Evolutionary conservation across 2,329 filamentous ascomycete genomes (phyloP).

Genomic region (Diplodia mutila): DNA sequence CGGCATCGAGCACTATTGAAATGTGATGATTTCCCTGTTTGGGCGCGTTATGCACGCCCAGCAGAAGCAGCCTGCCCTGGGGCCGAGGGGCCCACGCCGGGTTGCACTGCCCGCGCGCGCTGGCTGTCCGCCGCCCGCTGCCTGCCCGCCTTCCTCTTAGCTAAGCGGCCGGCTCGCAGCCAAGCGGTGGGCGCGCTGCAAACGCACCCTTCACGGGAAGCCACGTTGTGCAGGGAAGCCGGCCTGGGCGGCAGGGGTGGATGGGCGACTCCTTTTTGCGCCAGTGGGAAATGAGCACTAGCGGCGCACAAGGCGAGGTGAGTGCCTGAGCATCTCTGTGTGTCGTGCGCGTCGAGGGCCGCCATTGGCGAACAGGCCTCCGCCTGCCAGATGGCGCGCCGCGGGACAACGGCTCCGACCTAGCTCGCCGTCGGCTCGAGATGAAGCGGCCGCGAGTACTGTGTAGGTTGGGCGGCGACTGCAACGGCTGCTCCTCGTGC

Average conservation of each 20-base stretch:
- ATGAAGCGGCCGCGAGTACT: background rate
- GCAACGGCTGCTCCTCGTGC: constrained; percentile 20
- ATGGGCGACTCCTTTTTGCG: constrained; percentile 13
- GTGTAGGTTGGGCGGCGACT: background rate
- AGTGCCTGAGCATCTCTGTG: constrained; percentile 19
- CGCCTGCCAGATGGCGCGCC: constrained; percentile 14
- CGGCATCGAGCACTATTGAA: constrained; percentile 16
- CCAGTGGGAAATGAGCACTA: constrained; percentile 25
- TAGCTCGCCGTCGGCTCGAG: background rate
- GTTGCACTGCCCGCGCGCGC: background rate
- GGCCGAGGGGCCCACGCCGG: background rate
- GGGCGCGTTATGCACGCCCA: constrained; percentile 19
- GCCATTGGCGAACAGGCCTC: constrained; percentile 14
- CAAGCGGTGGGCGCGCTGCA: constrained; percentile 13
- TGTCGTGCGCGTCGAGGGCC: constrained; percentile 8
- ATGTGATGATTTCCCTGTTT: constrained; percentile 24
- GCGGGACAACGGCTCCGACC: constrained; percentile 12
- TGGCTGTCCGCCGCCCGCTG: background rate
- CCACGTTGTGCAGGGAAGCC: constrained; percentile 26
- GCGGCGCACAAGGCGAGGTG: constrained; percentile 1
- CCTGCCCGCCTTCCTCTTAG: background rate
- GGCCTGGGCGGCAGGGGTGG: background rate
- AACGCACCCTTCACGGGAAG: constrained; percentile 23
- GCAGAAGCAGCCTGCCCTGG: background rate
- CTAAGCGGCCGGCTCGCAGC: background rate